Conservation (phyloP, 306 rosid genomes). For the Sesbania bispinosa region DNA sequence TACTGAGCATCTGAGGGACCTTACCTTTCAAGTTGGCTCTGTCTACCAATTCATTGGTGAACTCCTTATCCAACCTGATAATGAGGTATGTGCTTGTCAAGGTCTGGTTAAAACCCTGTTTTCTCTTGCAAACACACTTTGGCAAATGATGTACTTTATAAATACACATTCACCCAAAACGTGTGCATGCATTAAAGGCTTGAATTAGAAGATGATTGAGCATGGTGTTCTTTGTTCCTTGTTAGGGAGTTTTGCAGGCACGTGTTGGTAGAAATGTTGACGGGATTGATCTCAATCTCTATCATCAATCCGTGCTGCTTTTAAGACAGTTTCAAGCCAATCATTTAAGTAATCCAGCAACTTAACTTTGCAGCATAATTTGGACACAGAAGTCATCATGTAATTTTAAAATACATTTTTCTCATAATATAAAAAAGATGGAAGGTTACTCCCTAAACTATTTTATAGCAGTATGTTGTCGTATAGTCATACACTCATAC, state of each 20-base stretch:
- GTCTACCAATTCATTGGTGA: slow-evolving; percentile 84
- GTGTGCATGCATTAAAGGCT: not conserved
- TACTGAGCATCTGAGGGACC: slow-evolving; percentile 59
- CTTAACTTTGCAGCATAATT: slow-evolving; percentile 19
- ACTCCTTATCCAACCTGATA: slow-evolving; percentile 58
- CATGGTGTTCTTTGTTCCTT: slow-evolving; percentile 20
- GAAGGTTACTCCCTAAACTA: slow-evolving; percentile 8
- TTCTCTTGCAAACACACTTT: slow-evolving; percentile 1
- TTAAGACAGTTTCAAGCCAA: slow-evolving; percentile 67
- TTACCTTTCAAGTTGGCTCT: slow-evolving; percentile 60
- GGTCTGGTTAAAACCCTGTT: not conserved
- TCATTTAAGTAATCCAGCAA: slow-evolving; percentile 41
- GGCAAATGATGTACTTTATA: slow-evolving; percentile 2
- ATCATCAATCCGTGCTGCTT: slow-evolving; percentile 69
- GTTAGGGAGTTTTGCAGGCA: slow-evolving; percentile 72
- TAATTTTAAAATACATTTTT: not conserved
- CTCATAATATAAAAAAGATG: not conserved
- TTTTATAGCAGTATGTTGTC: not conserved
- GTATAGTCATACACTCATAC: not conserved
- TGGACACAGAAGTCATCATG: not conserved
- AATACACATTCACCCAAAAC: not conserved
- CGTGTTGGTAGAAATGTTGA: slow-evolving; percentile 82
- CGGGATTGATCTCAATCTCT: slow-evolving; percentile 88
- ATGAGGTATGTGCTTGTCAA: slow-evolving; percentile 49
- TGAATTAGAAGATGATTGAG: slow-evolving; percentile 6